phyloP scores from a whole-genome alignment of 2,329 filamentous ascomycete species.

The Akanthomyces lecanii region DNA sequence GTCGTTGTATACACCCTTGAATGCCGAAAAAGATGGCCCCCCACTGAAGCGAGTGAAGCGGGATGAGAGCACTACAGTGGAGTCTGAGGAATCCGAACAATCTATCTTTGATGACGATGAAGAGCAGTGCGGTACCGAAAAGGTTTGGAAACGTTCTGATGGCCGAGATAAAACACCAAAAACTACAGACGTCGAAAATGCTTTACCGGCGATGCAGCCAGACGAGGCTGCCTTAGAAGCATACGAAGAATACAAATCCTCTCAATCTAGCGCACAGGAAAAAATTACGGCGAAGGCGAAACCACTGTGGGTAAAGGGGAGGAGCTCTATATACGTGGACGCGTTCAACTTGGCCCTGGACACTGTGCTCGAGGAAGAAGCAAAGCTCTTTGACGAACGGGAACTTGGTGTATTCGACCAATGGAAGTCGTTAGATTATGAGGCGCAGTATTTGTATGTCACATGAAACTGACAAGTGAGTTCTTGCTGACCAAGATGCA shows the following conservation, averaged over 20 bases:
- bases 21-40: background rate
- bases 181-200: conserved; percentile 41
- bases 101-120: conserved; percentile 20
- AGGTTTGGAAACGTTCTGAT: conserved; percentile 16
- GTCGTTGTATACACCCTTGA: background rate
- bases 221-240: conserved; percentile 71
- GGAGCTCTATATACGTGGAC: conserved; percentile 92
- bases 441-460: conserved; percentile 78
- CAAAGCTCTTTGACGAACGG: conserved; percentile 76
- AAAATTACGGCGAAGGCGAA: conserved; percentile 38
- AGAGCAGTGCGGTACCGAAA: conserved; percentile 25
- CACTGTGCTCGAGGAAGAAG: conserved; percentile 84
- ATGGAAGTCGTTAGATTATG: conserved; percentile 73
- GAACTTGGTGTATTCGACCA: conserved; percentile 72
- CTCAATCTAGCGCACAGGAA: conserved; percentile 39
- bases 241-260: conserved; percentile 68
- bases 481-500: conserved; percentile 32
- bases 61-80: conserved; percentile 23
- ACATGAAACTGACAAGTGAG: conserved; percentile 26
- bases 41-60: conserved; percentile 31
- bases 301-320: conserved; percentile 63
- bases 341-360: conserved; percentile 91
- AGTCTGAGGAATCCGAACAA: conserved; percentile 23
- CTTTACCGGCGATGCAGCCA: conserved; percentile 62
- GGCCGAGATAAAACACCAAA: conserved; percentile 15